Evolutionary conservation across 1,284 basidiomycete species (phyloP).

Genomic region (Pseudozyma pruni): DNA sequence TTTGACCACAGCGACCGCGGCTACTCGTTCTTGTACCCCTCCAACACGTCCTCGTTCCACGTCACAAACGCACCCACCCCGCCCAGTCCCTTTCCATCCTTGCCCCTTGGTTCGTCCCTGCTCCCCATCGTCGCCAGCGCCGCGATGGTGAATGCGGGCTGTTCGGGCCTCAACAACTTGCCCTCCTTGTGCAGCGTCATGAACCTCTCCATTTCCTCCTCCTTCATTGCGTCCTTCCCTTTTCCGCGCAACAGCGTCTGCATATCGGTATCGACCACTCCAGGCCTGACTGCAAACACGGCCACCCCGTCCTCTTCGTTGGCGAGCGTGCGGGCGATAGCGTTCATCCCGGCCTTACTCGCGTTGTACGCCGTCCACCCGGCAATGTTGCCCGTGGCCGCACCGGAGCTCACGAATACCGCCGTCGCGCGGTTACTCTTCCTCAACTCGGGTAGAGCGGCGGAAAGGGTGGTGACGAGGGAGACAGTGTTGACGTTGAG

Average conservation of each 20-base stretch:
- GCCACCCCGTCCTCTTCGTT: constrained; percentile 81
- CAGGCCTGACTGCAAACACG: constrained; percentile 81
- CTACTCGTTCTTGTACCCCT: constrained; percentile 26
- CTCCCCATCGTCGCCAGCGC: constrained; percentile 69
- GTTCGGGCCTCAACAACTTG: constrained; percentile 71
- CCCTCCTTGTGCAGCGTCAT: constrained; percentile 75
- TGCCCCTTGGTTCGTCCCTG: constrained; percentile 69
- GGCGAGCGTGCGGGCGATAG: constrained; percentile 80
- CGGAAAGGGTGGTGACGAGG: constrained; percentile 76
- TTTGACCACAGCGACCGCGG: too few relatives aligned
- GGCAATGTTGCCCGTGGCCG: constrained; percentile 76
- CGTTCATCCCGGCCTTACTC: constrained; percentile 80
- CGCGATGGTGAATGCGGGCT: constrained; percentile 77
- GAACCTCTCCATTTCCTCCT: constrained; percentile 74
- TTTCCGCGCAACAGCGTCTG: constrained; percentile 8
- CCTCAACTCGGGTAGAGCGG: constrained; percentile 76
- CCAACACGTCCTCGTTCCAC: constrained; percentile 68
- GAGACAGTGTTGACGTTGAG: constrained; percentile 85
- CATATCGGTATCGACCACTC: constrained; percentile 76
- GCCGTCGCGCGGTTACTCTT: constrained; percentile 72
- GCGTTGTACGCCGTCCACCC: constrained; percentile 82
- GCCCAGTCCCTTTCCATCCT: constrained; percentile 48
- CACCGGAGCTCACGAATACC: constrained; percentile 83
- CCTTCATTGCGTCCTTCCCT: constrained; percentile 6
- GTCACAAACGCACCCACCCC: constrained; percentile 76